Evolutionary conservation across 108 stramenopile species (phyloP).

Genomic region (Cyclostephanos tholiformis): DNA sequence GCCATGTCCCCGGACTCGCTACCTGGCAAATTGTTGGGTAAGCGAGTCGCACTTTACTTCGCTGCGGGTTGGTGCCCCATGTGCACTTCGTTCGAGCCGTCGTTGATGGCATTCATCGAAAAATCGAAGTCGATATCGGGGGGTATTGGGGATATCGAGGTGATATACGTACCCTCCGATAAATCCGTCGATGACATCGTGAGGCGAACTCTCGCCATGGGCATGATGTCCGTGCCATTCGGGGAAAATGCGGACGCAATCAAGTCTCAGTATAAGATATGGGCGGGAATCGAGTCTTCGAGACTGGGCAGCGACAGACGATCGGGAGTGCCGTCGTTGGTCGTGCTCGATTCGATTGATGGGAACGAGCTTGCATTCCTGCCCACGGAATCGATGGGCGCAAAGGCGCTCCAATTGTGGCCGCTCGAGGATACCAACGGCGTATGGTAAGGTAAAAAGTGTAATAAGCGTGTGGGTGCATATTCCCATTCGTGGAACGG

Average conservation of each 20-base stretch:
- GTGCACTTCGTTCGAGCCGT: conserved; percentile 69
- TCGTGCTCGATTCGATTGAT: conserved; percentile 56
- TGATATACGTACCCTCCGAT: conserved; percentile 68
- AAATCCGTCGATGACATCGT: conserved; percentile 35
- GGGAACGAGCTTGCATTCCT: conserved; percentile 63
- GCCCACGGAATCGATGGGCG: conserved; percentile 54
- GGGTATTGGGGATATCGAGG: conserved; percentile 48
- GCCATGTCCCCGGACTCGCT: conserved; percentile 24
- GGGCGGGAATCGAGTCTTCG: conserved; percentile 58
- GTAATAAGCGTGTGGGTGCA: neutral
- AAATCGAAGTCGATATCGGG: conserved; percentile 42
- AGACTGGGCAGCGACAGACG: conserved; percentile 58
- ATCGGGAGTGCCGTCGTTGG: conserved; percentile 71
- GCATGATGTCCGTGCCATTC: conserved; percentile 60
- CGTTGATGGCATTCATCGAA: conserved; percentile 48
- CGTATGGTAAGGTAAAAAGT: no score
- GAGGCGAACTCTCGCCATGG: conserved; percentile 41
- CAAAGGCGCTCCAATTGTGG: conserved; percentile 56
- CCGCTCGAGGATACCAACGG: conserved; percentile 57
- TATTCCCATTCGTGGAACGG: no score
- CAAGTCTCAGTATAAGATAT: conserved; percentile 60
- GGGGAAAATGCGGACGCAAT: conserved; percentile 55
- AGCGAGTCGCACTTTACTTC: conserved; percentile 71
- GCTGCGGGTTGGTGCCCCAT: conserved; percentile 71
- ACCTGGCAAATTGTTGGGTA: conserved; percentile 31